Conservation (phyloP, 2,329 filamentous ascomycete species). For the Coniochaeta sp. region DNA sequence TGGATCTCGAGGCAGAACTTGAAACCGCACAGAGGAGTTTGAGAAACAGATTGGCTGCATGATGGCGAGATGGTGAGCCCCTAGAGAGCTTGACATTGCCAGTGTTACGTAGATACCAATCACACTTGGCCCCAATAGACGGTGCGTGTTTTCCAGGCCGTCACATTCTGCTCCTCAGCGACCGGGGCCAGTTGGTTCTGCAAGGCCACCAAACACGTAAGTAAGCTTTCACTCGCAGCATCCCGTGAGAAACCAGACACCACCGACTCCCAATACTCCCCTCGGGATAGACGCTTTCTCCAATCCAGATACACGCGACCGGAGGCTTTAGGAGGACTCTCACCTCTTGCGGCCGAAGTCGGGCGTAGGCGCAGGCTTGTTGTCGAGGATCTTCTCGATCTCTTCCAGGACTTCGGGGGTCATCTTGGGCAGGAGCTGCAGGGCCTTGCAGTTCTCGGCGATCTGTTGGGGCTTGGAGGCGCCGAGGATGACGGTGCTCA, state of each 20-base stretch:
- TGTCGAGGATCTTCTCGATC: slow-evolving; percentile 38
- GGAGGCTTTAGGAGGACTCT: background rate
- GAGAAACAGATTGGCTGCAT: slow-evolving; percentile 3
- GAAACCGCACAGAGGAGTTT: slow-evolving; percentile 28
- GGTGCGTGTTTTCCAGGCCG: background rate
- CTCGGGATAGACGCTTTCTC: too few relatives aligned
- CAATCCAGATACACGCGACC: too few relatives aligned
- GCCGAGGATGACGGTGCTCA: slow-evolving; percentile 54
- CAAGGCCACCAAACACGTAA: background rate
- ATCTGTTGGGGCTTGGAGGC: slow-evolving; percentile 52
- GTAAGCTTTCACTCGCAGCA: too few relatives aligned
- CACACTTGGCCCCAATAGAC: too few relatives aligned
- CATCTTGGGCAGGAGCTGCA: slow-evolving; percentile 45
- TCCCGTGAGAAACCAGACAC: too few relatives aligned
- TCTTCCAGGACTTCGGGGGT: slow-evolving; percentile 50
- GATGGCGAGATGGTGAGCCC: background rate
- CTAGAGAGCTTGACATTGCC: background rate
- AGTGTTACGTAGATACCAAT: too few relatives aligned
- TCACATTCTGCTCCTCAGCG: background rate
- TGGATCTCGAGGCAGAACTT: slow-evolving; percentile 26
- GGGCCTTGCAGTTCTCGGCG: slow-evolving; percentile 48
- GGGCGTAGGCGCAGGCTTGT: slow-evolving; percentile 17
- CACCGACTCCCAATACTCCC: too few relatives aligned
- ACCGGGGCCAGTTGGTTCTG: background rate
- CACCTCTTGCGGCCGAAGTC: slow-evolving; percentile 17